Base-by-base conservation (phyloP, 169 alveolate species). In the Plasmodium knowlesi region DNA sequence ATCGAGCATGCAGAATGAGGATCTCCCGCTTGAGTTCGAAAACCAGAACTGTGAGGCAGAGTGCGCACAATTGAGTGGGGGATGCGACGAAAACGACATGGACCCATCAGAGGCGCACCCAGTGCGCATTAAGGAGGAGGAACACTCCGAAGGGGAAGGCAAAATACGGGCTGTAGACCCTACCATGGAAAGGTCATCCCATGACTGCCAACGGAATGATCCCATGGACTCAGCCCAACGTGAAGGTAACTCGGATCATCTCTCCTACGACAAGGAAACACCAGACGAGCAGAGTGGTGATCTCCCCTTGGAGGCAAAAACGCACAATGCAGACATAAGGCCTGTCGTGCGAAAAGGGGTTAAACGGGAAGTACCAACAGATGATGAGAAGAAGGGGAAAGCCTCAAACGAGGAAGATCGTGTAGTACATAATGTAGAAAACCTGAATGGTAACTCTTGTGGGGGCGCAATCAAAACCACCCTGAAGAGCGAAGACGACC, bases 41-140 rank as follows among this genome's bases (percentile, higher is more conserved):
- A 67, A 67, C 6, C 3, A 5, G n/a, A 22, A 8, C 76, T 8
- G 37, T 12, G 76, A 25, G 37, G 5, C 76, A 39, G 76, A 19
- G 37, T 19, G 76, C 37, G 76, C 12, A 3, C 74, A n/a, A 8
- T 14, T 61, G 37, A 61, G 5, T 61, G 37, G 74, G 10, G n/a
- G 74, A 61, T 0, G 74, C 9, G 14, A n/a, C 28, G 25, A 61
- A 14, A 28, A 28, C 4, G 25, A 8, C 74, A 5, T 61, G 34
- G 14, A 61, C 74, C 28, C 34, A 3, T 6, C 16, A 5, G 32
- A 14, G 10, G 12, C 0, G 10, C 74, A 14, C 32, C 34, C 16
- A n/a, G 74, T 61, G 74, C 74, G 34, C 14, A n/a, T 67, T 22
- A 67, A 67, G 76, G 41, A 61, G 76, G 76, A 67, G 32, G 74